Conservation (phyloP, 768 basidiomycete species). For the Boletus rubescentipes region DNA sequence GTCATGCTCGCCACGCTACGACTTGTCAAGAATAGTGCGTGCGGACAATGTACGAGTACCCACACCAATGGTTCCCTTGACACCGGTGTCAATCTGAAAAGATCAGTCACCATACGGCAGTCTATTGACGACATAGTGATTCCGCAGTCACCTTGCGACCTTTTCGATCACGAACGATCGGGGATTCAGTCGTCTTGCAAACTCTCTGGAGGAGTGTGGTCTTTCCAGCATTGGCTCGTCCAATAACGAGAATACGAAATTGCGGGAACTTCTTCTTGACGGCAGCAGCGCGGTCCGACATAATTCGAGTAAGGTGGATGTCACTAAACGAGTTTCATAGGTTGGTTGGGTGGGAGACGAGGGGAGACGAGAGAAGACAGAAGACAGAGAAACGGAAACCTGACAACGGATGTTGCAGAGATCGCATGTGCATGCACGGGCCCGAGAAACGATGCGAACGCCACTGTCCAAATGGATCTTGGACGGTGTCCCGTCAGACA, state of each 20-base stretch:
- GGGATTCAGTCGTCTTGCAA: constrained; percentile 35
- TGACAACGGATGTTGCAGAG: not conserved
- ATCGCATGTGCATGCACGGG: not conserved
- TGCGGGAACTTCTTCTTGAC: constrained; percentile 7
- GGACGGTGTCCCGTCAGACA: no score
- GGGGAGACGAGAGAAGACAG: not conserved
- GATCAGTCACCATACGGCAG: not conserved
- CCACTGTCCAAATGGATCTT: no score
- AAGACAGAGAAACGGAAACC: not conserved
- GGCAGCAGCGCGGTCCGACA: not conserved
- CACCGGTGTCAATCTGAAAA: not conserved
- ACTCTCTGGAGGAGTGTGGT: constrained; percentile 41
- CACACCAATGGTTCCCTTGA: not conserved
- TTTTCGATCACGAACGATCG: constrained; percentile 24
- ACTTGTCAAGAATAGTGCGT: not conserved
- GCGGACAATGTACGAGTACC: not conserved
- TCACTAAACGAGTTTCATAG: not conserved
- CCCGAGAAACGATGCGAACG: no score
- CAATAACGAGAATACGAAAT: constrained; percentile 43
- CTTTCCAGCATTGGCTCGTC: constrained; percentile 41
- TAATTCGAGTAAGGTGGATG: not conserved
- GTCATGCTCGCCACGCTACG: constrained; percentile 12
- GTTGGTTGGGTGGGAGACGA: not conserved
- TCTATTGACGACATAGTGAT: not conserved
- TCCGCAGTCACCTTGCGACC: constrained; percentile 17